phyloP scores from a whole-genome alignment of 495 filamentous ascomycete species.

The Wilcoxina mikolae region DNA sequence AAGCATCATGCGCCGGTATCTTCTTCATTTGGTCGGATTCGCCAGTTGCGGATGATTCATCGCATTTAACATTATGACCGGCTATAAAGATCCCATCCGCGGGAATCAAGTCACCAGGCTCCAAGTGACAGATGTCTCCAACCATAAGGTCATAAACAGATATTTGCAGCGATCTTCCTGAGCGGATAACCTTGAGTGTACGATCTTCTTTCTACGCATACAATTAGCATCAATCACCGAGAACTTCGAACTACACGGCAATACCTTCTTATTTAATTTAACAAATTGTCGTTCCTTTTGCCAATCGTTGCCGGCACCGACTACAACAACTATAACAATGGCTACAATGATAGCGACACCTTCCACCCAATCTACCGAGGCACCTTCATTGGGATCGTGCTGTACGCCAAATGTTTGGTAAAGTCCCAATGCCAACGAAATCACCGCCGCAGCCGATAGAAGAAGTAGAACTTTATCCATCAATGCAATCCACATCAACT shows the following conservation, averaged over 20 bases:
- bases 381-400: constrained; percentile 33
- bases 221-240: constrained; percentile 6
- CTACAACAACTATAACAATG: constrained; percentile 52
- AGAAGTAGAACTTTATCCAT: constrained; percentile 74
- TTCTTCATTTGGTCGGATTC: constrained; percentile 57
- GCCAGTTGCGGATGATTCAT: constrained; percentile 65
- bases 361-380: constrained; percentile 61
- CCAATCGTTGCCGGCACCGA: constrained; percentile 56
- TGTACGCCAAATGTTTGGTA: constrained; percentile 39
- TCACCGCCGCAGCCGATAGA: constrained; percentile 58
- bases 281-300: constrained; percentile 60
- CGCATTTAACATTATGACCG: constrained; percentile 59
- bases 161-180: constrained; percentile 59
- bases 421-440: constrained; percentile 72
- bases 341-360: constrained; percentile 59
- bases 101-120: constrained; percentile 78
- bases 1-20: constrained; percentile 46
- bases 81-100: constrained; percentile 66
- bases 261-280: constrained; percentile 48
- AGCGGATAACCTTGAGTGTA: constrained; percentile 57
- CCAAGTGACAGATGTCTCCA: constrained; percentile 69
- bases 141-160: constrained; percentile 68
- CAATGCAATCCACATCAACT: constrained; percentile 67
- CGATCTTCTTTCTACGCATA: constrained; percentile 45
- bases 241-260: background rate